Evolutionary conservation across 352 stramenopile species (phyloP).

Genomic region (Globisporangium uncinulatum): DNA sequence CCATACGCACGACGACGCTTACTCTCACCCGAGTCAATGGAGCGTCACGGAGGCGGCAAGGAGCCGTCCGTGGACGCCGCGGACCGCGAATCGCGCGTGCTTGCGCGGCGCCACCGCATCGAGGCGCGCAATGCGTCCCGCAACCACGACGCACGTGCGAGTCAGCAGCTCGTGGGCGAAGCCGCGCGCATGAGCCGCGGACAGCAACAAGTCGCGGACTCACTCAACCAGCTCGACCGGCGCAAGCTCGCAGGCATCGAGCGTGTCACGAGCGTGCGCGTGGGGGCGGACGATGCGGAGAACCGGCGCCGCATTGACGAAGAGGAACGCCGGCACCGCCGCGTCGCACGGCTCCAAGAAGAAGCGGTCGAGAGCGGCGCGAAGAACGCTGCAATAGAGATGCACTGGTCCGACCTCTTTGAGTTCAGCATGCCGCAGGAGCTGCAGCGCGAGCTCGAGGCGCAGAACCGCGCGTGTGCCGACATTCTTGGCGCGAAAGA

Average conservation of each 20-base stretch:
- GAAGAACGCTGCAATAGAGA: conserved; percentile 92
- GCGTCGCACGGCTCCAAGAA: conserved; percentile 86
- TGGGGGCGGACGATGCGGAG: conserved; percentile 87
- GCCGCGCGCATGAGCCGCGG: conserved; percentile 62
- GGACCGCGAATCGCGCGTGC: conserved; percentile 60
- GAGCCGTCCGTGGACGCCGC: conserved; percentile 27
- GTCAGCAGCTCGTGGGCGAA: conserved; percentile 56
- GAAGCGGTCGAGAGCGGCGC: conserved; percentile 87
- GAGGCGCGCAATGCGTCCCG: conserved; percentile 75
- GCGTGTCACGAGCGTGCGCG: conserved; percentile 88
- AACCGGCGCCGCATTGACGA: conserved; percentile 87
- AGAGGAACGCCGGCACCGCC: conserved; percentile 81
- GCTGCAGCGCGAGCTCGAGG: conserved; percentile 86
- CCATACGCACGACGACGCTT: background rate
- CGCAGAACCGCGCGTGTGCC: conserved; percentile 81
- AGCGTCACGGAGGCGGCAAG: conserved; percentile 25
- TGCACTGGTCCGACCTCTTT: conserved; percentile 89
- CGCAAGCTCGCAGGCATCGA: conserved; percentile 81
- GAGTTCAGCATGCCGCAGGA: conserved; percentile 93
- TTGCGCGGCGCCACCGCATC: conserved; percentile 61
- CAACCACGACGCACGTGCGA: conserved; percentile 71
- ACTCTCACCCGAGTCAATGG: conserved; percentile 13
- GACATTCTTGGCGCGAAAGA: conserved; percentile 92
- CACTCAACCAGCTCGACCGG: conserved; percentile 68
- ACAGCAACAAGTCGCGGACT: conserved; percentile 72